These are phyloP conservation scores for Emericellopsis atlantica DNA, from an alignment of 2,329 filamentous ascomycete genomes.

Conservation along the genomic window DNA sequence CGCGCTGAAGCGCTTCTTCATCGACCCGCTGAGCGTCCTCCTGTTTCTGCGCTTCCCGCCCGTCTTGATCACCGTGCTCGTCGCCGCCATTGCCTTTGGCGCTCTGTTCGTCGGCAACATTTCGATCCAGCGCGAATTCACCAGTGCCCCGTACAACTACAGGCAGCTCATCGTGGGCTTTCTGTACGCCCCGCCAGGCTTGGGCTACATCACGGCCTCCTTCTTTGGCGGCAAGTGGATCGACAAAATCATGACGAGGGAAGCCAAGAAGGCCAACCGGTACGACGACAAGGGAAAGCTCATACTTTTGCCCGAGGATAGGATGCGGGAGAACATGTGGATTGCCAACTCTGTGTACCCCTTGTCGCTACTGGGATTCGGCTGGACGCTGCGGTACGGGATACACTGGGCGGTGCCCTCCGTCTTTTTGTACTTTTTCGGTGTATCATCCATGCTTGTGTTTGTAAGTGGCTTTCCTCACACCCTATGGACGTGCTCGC, in stretches of 20 bases:
- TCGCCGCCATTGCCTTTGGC: slow-evolving; percentile 64
- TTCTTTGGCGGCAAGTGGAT: slow-evolving; percentile 65
- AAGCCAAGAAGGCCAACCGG: slow-evolving; percentile 56
- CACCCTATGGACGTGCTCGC: not conserved
- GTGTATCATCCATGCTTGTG: slow-evolving; percentile 66
- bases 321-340: slow-evolving; percentile 75
- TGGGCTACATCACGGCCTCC: slow-evolving; percentile 61
- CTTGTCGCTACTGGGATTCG: slow-evolving; percentile 59
- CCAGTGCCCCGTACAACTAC: slow-evolving; percentile 54
- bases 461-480: slow-evolving; percentile 35
- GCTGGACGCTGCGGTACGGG: slow-evolving; percentile 58
- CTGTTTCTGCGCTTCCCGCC: slow-evolving; percentile 62
- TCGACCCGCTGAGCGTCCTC: slow-evolving; percentile 63
- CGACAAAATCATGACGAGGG: slow-evolving; percentile 67
- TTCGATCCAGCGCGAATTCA: slow-evolving; percentile 60
- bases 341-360: slow-evolving; percentile 61
- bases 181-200: slow-evolving; percentile 62
- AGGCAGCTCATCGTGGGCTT: slow-evolving; percentile 57
- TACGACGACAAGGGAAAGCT: slow-evolving; percentile 55
- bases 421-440: slow-evolving; percentile 62
- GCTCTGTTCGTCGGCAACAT: slow-evolving; percentile 69
- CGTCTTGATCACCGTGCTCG: slow-evolving; percentile 60
- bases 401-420: slow-evolving; percentile 51
- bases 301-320: slow-evolving; percentile 63
- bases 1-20: slow-evolving; percentile 44